These are phyloP conservation scores for Nelumbo lutea DNA, from an alignment of 164 flowering plant genomes.

Conservation along the genomic window DNA sequence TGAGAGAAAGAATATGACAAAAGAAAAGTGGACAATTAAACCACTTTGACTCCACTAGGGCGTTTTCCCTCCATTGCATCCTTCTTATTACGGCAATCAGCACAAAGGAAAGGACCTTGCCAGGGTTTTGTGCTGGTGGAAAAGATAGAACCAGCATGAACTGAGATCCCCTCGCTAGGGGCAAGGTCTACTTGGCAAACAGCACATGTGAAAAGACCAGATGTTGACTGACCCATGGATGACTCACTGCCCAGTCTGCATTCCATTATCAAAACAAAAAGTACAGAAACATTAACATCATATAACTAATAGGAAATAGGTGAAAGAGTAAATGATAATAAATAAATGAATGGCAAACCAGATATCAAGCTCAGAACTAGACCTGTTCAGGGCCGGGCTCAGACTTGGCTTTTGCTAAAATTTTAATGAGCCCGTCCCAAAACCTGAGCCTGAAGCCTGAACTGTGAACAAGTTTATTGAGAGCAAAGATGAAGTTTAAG, in stretches of 20 bases:
- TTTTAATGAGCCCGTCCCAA: too few relatives aligned
- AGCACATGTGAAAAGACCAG: slow-evolving; percentile 70
- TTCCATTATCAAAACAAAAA: not conserved
- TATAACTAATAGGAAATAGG: too few relatives aligned
- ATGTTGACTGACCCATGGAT: slow-evolving; percentile 28
- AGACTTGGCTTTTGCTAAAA: too few relatives aligned
- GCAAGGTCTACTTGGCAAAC: slow-evolving; percentile 85
- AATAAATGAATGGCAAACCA: too few relatives aligned
- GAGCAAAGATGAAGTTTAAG: too few relatives aligned
- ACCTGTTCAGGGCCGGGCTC: too few relatives aligned
- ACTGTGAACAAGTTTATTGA: too few relatives aligned
- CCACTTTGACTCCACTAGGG: slow-evolving; percentile 58
- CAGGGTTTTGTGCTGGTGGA: slow-evolving; percentile 81
- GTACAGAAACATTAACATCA: not conserved
- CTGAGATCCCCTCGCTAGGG: slow-evolving; percentile 85
- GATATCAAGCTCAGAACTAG: too few relatives aligned
- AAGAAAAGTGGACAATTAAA: slow-evolving; percentile 14
- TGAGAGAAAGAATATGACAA: slow-evolving; percentile 1
- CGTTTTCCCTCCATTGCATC: slow-evolving; percentile 87
- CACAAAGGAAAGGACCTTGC: slow-evolving; percentile 92
- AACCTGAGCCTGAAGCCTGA: too few relatives aligned
- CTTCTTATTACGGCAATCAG: slow-evolving; percentile 62
- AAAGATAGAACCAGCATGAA: slow-evolving; percentile 85
- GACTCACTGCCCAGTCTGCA: slow-evolving; percentile 66
- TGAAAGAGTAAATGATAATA: too few relatives aligned